These are phyloP conservation scores for Phalaenopsis hybrid DNA, from an alignment of 116 monocot species.

Conservation along the genomic window DNA sequence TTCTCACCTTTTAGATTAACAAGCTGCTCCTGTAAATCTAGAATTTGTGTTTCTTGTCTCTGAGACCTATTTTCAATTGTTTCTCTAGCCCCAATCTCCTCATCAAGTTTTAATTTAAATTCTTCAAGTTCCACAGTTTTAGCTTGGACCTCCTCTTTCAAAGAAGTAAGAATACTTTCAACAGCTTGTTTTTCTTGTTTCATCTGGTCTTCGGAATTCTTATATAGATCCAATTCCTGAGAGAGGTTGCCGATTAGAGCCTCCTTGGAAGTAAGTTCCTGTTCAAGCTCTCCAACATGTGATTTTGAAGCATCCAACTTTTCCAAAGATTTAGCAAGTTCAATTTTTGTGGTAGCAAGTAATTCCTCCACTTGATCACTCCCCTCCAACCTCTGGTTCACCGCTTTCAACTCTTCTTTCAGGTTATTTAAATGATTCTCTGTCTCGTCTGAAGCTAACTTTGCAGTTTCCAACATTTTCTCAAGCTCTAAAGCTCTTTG, in stretches of 20 bases:
- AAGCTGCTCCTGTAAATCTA: conserved; percentile 43
- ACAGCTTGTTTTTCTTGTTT: conserved; percentile 40
- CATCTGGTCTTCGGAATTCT: conserved; percentile 53
- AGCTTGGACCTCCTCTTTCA: conserved; percentile 47
- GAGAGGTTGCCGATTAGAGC: conserved; percentile 36
- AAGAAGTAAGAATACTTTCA: conserved; percentile 42
- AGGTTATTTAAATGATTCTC: conserved; percentile 41
- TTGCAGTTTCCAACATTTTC: conserved; percentile 49
- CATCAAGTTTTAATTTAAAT: conserved; percentile 39
- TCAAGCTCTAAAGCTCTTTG: conserved; percentile 62
- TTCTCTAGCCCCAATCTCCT: conserved; percentile 46
- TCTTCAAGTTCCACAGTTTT: conserved; percentile 46
- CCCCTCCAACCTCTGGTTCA: conserved; percentile 32
- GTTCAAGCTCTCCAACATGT: conserved; percentile 43
- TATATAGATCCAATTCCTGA: conserved; percentile 39
- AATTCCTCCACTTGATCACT: conserved; percentile 50
- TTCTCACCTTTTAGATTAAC: conserved; percentile 44
- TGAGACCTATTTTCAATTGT: conserved; percentile 33
- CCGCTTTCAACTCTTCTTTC: conserved; percentile 53
- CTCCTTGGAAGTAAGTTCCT: conserved; percentile 43
- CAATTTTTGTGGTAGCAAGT: conserved; percentile 29
- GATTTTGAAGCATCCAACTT: conserved; percentile 53
- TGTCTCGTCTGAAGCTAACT: conserved; percentile 39
- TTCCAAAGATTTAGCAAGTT: conserved; percentile 35
- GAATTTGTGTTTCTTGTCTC: conserved; percentile 26